phyloP scores from a whole-genome alignment of 805 yeast species.

The Saturnispora diversa region DNA sequence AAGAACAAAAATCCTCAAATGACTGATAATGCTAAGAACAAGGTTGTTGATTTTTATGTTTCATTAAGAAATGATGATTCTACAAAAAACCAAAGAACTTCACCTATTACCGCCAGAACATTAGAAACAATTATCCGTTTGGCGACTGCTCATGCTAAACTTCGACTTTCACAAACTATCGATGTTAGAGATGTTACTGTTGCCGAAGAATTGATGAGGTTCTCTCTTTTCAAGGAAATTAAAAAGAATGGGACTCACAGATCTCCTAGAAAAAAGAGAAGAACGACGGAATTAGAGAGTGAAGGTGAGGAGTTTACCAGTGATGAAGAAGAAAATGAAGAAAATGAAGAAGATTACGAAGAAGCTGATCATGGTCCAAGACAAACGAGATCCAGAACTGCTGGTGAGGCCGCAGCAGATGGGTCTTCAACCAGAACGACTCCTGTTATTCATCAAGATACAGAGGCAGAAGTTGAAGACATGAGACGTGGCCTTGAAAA shows the following conservation, averaged over 20 bases:
- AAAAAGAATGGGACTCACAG: conserved; percentile 28
- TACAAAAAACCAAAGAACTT: conserved; percentile 60
- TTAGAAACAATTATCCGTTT: conserved; percentile 91
- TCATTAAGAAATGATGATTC: conserved; percentile 69
- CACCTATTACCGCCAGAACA: conserved; percentile 98
- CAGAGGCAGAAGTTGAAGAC: conserved; percentile 17
- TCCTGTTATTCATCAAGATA: conserved; percentile 22
- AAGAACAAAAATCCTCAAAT: conserved; percentile 82
- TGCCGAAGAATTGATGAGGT: conserved; percentile 79
- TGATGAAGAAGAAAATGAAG: conserved; percentile 18
- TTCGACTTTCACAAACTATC: conserved; percentile 72
- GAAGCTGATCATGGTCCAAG: conserved; percentile 10
- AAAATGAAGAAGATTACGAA: conserved; percentile 13
- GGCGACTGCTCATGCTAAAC: conserved; percentile 94
- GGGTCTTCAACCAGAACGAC: background rate
- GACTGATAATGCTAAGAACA: conserved; percentile 66
- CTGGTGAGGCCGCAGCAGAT: background rate
- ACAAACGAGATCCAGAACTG: conserved; percentile 13
- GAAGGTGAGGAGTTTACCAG: conserved; percentile 13
- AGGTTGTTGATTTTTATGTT: conserved; percentile 74
- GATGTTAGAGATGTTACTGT: conserved; percentile 72
- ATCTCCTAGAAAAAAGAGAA: conserved; percentile 33
- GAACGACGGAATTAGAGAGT: conserved; percentile 12
- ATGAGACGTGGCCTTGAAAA: conserved; percentile 22
- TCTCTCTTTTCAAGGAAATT: conserved; percentile 71